phyloP scores from a whole-genome alignment of 1,284 basidiomycete genomes.

The Ustilago hordei region DNA sequence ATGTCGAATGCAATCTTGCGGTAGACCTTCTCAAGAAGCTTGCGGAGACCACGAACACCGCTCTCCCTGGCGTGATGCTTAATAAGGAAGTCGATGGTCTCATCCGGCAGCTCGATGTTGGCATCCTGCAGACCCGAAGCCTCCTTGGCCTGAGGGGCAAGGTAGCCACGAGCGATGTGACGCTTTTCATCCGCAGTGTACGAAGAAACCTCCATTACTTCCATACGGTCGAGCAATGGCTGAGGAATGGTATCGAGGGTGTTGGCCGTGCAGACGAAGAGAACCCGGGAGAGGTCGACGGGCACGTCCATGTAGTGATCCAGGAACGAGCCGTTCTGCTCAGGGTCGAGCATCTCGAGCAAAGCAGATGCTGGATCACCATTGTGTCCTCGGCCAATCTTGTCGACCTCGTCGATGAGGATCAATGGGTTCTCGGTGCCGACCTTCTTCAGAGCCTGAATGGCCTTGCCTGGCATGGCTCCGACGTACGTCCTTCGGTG shows the following conservation, averaged over 20 bases:
- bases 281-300: constrained; percentile 92
- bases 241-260: constrained; percentile 92
- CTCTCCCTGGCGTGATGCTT: constrained; percentile 97
- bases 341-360: constrained; percentile 97
- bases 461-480: constrained; percentile 91
- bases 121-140: constrained; percentile 79
- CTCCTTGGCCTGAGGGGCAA: constrained; percentile 94
- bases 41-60: constrained; percentile 73
- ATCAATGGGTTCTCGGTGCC: constrained; percentile 93
- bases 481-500: constrained; percentile 96
- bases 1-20: constrained; percentile 95
- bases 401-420: constrained; percentile 98
- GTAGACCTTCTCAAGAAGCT: constrained; percentile 81
- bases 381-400: constrained; percentile 93
- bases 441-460: constrained; percentile 95
- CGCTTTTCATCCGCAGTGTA: constrained; percentile 98
- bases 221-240: constrained; percentile 88
- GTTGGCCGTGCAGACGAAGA: constrained; percentile 90
- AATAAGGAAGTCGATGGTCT: constrained; percentile 87
- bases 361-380: constrained; percentile 95
- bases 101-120: constrained; percentile 64
- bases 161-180: constrained; percentile 89
- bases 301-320: constrained; percentile 99
- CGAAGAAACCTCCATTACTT: constrained; percentile 86
- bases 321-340: constrained; percentile 95